Base-by-base conservation (phyloP, 805 yeast genomes). In the Candida germanica region DNA sequence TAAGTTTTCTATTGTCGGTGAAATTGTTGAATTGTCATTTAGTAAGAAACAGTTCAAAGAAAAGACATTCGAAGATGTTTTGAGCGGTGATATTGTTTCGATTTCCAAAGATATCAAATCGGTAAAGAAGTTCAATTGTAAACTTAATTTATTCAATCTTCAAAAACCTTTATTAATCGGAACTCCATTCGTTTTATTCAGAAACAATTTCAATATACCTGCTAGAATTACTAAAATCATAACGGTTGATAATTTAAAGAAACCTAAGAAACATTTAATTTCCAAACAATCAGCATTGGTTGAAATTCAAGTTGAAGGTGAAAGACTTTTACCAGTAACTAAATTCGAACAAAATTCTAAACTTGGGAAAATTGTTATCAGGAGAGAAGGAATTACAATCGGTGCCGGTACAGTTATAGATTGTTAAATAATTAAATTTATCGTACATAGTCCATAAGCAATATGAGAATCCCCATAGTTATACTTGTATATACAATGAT, bases 131-230 rank as follows among this genome's bases (percentile, higher is more conserved):
- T 59, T 68, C 36, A 48, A 43, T 3, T 61, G 58, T 14, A 35
- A 49, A 4, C 35, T 67, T 29, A 58, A 47, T 36, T 52, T 67
- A 32, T 68, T 67, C 47, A 59, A 67, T 40, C 54, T 79, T 49
- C 70, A 69, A 23, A 71, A 85, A 45, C 96, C 96, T 0, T 59
- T 88, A 30, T 61, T 88, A 26, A 79, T 82, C 10, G 96, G 97
- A 6, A 72, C 94, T 0, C 82, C 89, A 26, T 71, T 87, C 45
- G 75, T 87, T 26, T 56, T 87, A 35, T 87, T 88, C 59, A 72
- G 89, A 42, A 88, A 89, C 43, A 80, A 86, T 39, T 71, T 78
- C 17, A 78, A 81, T 28, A 75, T 77, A 27, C 86, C 93, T 1
- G 87, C 87, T 4, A 73, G 80, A 44, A 62, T 88, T 14, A 51